phyloP scores from a whole-genome alignment of 805 yeast genomes.

The Blastobotrys muscicola region DNA sequence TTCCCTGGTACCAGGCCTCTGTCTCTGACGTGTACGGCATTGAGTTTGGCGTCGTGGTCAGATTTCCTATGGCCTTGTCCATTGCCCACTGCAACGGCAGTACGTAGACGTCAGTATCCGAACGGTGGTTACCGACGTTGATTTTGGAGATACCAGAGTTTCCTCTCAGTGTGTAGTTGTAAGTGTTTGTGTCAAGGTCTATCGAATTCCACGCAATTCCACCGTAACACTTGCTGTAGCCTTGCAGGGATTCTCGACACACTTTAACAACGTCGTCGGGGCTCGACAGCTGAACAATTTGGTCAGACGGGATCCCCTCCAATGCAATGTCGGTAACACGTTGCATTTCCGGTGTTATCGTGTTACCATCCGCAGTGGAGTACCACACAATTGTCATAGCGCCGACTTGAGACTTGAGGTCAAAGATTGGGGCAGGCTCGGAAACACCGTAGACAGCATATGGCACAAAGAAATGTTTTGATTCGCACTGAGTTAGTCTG shows the following conservation, averaged over 20 bases:
- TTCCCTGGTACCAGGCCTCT: constrained; percentile 19
- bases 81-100: constrained; percentile 29
- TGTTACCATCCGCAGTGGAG: constrained; percentile 12
- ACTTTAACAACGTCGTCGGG: constrained; percentile 18
- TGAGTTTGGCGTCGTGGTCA: constrained; percentile 20
- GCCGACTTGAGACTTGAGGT: constrained; percentile 20
- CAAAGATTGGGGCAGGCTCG: constrained; percentile 19
- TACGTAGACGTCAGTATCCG: constrained; percentile 24
- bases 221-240: constrained; percentile 27
- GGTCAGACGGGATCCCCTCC: constrained; percentile 22
- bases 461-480: constrained; percentile 25
- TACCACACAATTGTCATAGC: constrained; percentile 21
- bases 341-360: constrained; percentile 22
- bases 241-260: constrained; percentile 26
- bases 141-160: constrained; percentile 24
- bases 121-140: constrained; percentile 20
- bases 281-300: constrained; percentile 18
- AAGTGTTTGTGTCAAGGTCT: constrained; percentile 17
- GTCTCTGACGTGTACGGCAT: constrained; percentile 25
- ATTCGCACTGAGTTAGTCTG: constrained; percentile 20
- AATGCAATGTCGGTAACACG: constrained; percentile 23
- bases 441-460: constrained; percentile 26
- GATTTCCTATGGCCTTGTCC: constrained; percentile 24
- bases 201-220: constrained; percentile 28
- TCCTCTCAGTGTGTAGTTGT: constrained; percentile 29